Evolutionary conservation across 495 filamentous ascomycete species (phyloP), one percentile per base, ranked within the genome.

Genomic region (Xylaria sp.): DNA sequence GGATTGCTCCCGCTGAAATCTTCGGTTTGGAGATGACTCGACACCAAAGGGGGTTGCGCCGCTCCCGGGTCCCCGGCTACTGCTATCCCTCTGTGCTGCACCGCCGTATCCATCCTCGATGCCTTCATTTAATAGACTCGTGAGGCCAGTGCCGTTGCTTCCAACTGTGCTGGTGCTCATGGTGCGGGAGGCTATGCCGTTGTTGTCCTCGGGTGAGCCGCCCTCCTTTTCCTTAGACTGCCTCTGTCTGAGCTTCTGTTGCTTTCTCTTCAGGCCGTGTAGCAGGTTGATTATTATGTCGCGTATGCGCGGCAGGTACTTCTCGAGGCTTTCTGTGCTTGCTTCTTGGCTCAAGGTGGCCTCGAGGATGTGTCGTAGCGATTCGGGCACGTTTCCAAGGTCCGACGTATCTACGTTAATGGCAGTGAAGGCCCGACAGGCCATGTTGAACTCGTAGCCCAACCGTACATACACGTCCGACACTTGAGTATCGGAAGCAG

Each of bases 391-490:
- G 75, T 97, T 97, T 59, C 96, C 96, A 19, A 99, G 87, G 80
- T 99, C 96, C 5, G 89, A 86, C 5, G 93, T 97, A 71, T 98
- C 97, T 61, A 99, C 95, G 43, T 95, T 95, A 76, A 99, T 98
- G 48, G 93, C 93, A 76, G 91, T 93, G 80, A 99, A 99, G 58
- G 96, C 94, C 48, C 96, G 91, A 80, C 94, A 98, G 9, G 96
- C 96, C 82, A 98, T 92, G 80, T 99, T 99, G 85, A 99, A 99
- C 80, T 99, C 96, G 79, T 98, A 99, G 17, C 97, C 96, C 67
- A 99, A 83, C 40, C 97, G 90, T 53, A 99, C 96, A 78, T 99
- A 99, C 72, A 99, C 96, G 80, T 99, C 96, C 35, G 95, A 97
- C 46, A 99, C 96, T 75, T 97, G 93, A 48, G 90, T 92, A 80